These are phyloP conservation scores for Geoglossum cookeanum DNA, from an alignment of 2,329 filamentous ascomycete genomes.

Conservation along the genomic window DNA sequence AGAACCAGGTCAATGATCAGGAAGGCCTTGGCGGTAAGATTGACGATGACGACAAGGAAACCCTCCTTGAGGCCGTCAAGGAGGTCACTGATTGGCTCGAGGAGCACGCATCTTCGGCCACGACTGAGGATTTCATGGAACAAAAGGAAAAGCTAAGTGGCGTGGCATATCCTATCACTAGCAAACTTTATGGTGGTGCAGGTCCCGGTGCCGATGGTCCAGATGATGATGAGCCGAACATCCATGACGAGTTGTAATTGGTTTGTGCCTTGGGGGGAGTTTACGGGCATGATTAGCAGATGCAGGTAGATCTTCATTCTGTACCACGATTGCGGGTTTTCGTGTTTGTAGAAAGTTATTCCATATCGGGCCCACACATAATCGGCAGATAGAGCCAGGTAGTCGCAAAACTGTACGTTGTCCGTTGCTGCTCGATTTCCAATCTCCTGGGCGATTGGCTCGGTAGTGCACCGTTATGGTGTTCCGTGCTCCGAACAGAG, in stretches of 20 bases:
- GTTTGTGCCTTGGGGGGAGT: not conserved
- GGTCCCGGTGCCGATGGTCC: slow-evolving; percentile 38
- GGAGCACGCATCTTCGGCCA: slow-evolving; percentile 73
- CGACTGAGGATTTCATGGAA: slow-evolving; percentile 92
- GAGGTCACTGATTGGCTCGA: slow-evolving; percentile 94
- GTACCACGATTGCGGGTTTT: not conserved
- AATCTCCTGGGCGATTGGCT: not conserved
- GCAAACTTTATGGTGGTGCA: slow-evolving; percentile 72
- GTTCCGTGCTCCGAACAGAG: no score
- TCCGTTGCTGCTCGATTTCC: no score
- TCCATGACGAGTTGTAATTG: slow-evolving; percentile 61
- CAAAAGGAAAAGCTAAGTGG: slow-evolving; percentile 98
- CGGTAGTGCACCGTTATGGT: not conserved
- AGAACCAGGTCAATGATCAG: slow-evolving; percentile 97
- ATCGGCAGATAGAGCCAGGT: not conserved
- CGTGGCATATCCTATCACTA: slow-evolving; percentile 96
- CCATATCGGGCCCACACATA: not conserved
- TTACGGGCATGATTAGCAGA: not conserved
- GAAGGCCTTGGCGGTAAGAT: slow-evolving; percentile 97
- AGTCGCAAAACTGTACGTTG: not conserved
- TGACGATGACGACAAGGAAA: slow-evolving; percentile 95
- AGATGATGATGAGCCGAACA: slow-evolving; percentile 49
- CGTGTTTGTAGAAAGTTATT: not conserved
- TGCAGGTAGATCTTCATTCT: not conserved
- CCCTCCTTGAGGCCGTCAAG: slow-evolving; percentile 88